Base-by-base conservation (phyloP, 2,329 filamentous ascomycete species). In the Ascomycota sp. region DNA sequence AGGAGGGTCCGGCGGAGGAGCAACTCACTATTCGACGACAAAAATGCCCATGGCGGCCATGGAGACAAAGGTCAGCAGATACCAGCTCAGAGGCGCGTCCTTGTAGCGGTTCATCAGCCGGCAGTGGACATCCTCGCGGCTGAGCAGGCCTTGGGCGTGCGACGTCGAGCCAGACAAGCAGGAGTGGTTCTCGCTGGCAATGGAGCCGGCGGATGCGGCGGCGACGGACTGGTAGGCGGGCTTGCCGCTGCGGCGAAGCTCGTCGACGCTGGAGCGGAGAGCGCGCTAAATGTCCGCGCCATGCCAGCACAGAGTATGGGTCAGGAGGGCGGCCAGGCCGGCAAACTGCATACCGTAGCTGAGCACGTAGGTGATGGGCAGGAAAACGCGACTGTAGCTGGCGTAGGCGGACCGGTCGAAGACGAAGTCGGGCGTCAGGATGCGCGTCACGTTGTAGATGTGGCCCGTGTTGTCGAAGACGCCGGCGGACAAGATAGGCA, bases 341-440 rank as follows among this genome's bases (percentile, higher is more conserved):
- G 82, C 82, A 46, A 92, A 91, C 43, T 89, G 81, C 17, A 91
- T 65, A 3, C 75, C 81, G 40, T 91, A 92, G 44, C 79, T 85
- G 25, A 91, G 61, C 13, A 85, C 78, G 44, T 89, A 92, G 0
- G 82, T 89, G 35, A 89, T 82, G 2, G 82, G 80, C 7, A 91
- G 55, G 39, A 85, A 92, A 1, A 91, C 78, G 12, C 77, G 69
- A 40, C 79, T 86, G 51, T 91, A 91, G n/a, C 61, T 65, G 28
- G 71, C 59, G 50, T 91, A 92, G 12, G 79, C 78, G 13, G 70
- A 64, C 35, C 65, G 59, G 43, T 91, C 77, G 41, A 92, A 86
- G 23, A 82, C 46, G 36, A 83, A 89, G 25, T 86, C 73, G 0
- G 66, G 40, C 0, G 79, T 86, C 25, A 92, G 56, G 25, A 92